These are phyloP conservation scores for Aspergillus latus DNA, from an alignment of 2,329 filamentous ascomycete species.

Conservation along the genomic window DNA sequence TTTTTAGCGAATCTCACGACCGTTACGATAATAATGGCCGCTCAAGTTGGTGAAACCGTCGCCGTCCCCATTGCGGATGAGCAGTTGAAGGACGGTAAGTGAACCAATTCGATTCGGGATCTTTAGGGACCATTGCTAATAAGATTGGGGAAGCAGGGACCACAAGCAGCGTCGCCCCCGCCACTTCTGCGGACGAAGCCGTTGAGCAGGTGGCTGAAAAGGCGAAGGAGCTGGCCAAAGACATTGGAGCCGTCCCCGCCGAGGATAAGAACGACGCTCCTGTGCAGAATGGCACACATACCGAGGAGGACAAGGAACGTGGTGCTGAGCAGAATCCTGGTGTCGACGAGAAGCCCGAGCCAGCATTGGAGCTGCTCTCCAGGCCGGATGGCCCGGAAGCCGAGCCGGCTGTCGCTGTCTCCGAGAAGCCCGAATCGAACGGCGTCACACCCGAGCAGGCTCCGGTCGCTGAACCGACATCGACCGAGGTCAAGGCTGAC, in stretches of 20 bases:
- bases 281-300: conserved; percentile 13
- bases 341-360: conserved; percentile 12
- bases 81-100: conserved; percentile 28
- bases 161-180: conserved; percentile 21
- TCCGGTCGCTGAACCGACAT: neutral
- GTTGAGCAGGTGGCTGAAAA: conserved; percentile 18
- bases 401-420: conserved; percentile 4
- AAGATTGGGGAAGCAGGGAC: conserved; percentile 24
- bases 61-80: conserved; percentile 31
- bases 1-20: conserved; percentile 25
- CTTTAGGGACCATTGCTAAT: neutral
- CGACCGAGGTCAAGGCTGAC: neutral
- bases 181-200: conserved; percentile 12
- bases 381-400: conserved; percentile 6
- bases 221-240: conserved; percentile 16
- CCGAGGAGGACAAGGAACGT: conserved; percentile 3
- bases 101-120: neutral
- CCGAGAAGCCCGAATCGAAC: neutral
- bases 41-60: conserved; percentile 23
- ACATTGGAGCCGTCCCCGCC: conserved; percentile 6
- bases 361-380: conserved; percentile 4
- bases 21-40: conserved; percentile 23
- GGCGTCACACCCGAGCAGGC: neutral
- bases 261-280: conserved; percentile 7
- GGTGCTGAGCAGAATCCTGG: conserved; percentile 3